phyloP scores from a whole-genome alignment of 176 grass and related monocot species.

The Elaeis guineensis region DNA sequence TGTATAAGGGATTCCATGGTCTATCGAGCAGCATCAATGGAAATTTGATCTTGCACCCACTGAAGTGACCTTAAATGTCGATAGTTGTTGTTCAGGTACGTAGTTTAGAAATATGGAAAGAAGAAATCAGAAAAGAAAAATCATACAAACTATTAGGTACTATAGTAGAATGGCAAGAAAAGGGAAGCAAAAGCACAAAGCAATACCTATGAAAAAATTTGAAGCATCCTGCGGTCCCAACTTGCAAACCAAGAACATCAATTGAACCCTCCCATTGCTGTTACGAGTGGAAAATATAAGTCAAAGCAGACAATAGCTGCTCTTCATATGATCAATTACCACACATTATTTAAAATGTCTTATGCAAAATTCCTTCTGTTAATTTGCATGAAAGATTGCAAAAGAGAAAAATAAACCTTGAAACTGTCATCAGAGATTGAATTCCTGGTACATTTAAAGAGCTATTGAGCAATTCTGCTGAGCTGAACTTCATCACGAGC shows the following conservation, averaged over 20 bases:
- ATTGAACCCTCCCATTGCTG: slow-evolving; percentile 98
- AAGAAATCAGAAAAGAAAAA: slow-evolving; percentile 5
- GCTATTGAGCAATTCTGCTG: slow-evolving; percentile 80
- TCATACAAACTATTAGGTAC: not conserved
- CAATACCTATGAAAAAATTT: slow-evolving; percentile 89
- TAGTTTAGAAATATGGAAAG: slow-evolving; percentile 8
- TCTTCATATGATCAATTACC: not conserved
- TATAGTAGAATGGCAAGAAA: not conserved
- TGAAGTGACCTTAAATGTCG: slow-evolving; percentile 79
- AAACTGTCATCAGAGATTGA: slow-evolving; percentile 84
- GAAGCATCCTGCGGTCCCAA: no score
- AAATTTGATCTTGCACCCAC: slow-evolving; percentile 45
- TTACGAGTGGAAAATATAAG: slow-evolving; percentile 25
- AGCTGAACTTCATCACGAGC: slow-evolving; percentile 69
- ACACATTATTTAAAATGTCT: not conserved
- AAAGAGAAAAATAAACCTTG: slow-evolving; percentile 39
- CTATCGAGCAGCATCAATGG: slow-evolving; percentile 46
- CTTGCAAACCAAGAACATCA: no score
- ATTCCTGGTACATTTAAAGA: slow-evolving; percentile 76
- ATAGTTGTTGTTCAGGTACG: slow-evolving; percentile 48
- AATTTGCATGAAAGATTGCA: no score
- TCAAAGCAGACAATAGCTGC: not conserved
- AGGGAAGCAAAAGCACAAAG: slow-evolving; percentile 9
- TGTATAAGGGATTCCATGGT: slow-evolving; percentile 69
- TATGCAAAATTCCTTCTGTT: no score